These are phyloP conservation scores for Saccharomycopsis vini DNA, from an alignment of 805 yeast species.

Conservation along the genomic window DNA sequence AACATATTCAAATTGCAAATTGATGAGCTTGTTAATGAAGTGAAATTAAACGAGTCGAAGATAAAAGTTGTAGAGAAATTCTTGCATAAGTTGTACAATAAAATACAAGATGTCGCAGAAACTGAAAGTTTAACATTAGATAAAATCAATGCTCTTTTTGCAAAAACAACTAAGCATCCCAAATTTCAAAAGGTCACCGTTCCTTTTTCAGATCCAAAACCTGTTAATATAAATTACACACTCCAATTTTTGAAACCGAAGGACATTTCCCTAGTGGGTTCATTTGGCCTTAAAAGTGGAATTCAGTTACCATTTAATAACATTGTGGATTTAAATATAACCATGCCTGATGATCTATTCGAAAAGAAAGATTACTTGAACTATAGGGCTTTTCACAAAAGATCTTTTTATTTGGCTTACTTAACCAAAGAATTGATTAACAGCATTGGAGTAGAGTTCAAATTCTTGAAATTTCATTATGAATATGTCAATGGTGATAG, in stretches of 20 bases:
- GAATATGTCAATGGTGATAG: slow-evolving; percentile 68
- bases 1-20: slow-evolving; percentile 93
- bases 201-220: slow-evolving; percentile 90
- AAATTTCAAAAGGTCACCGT: slow-evolving; percentile 44
- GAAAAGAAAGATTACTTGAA: slow-evolving; percentile 85
- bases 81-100: slow-evolving; percentile 61
- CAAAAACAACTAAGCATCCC: slow-evolving; percentile 18
- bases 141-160: slow-evolving; percentile 50
- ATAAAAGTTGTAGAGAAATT: slow-evolving; percentile 59
- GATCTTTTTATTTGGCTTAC: slow-evolving; percentile 79
- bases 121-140: slow-evolving; percentile 41
- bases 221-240: slow-evolving; percentile 56
- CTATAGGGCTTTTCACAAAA: slow-evolving; percentile 81
- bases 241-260: slow-evolving; percentile 64
- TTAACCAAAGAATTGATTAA: slow-evolving; percentile 58
- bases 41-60: slow-evolving; percentile 62
- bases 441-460: slow-evolving; percentile 38
- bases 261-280: slow-evolving; percentile 73
- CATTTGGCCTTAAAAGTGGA: slow-evolving; percentile 81
- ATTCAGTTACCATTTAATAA: slow-evolving; percentile 53
- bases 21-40: slow-evolving; percentile 80
- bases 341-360: slow-evolving; percentile 70
- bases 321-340: slow-evolving; percentile 68
- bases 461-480: slow-evolving; percentile 44
- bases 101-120: slow-evolving; percentile 57